These are phyloP conservation scores for Ustilago trichophora DNA, from an alignment of 1,284 basidiomycete genomes.

Conservation along the genomic window DNA sequence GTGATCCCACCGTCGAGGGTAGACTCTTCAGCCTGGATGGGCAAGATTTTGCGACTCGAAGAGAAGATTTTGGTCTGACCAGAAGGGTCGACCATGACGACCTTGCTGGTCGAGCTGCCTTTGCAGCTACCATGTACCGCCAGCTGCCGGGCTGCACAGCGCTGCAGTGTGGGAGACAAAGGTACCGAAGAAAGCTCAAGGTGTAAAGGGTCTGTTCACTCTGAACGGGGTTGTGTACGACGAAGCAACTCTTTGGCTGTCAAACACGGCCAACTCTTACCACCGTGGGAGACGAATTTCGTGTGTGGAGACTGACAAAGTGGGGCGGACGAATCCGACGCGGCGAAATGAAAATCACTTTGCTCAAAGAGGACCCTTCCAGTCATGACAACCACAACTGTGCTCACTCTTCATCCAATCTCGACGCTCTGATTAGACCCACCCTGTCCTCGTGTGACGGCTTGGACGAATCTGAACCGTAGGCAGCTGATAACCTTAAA, in stretches of 20 bases:
- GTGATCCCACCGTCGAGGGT: no score
- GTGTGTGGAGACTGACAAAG: not conserved
- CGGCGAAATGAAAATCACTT: constrained; percentile 6
- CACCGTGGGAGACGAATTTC: no score
- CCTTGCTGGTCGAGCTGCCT: constrained; percentile 24
- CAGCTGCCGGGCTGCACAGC: no score
- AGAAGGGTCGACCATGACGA: constrained; percentile 38
- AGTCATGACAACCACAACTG: constrained; percentile 14
- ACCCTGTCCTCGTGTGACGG: not conserved
- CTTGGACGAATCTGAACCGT: no score
- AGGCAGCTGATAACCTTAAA: not conserved
- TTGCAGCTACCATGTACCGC: constrained; percentile 13
- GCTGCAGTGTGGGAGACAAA: not conserved
- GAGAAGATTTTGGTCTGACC: constrained; percentile 9
- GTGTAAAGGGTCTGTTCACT: no score
- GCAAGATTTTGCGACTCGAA: not conserved
- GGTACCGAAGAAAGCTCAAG: no score
- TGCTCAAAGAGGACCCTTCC: constrained; percentile 15
- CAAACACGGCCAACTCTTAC: constrained; percentile 20
- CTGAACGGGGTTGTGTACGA: not conserved
- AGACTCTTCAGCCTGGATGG: not conserved
- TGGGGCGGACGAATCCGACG: constrained; percentile 1
- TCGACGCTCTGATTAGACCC: constrained; percentile 4
- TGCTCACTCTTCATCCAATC: constrained; percentile 8
- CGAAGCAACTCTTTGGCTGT: constrained; percentile 10